Percentiles rank a stretch among this genome's conserved stretches.
Evolutionary conservation across 148 eudicot species (phyloP).

Genomic region (Camellia granthamiana): DNA sequence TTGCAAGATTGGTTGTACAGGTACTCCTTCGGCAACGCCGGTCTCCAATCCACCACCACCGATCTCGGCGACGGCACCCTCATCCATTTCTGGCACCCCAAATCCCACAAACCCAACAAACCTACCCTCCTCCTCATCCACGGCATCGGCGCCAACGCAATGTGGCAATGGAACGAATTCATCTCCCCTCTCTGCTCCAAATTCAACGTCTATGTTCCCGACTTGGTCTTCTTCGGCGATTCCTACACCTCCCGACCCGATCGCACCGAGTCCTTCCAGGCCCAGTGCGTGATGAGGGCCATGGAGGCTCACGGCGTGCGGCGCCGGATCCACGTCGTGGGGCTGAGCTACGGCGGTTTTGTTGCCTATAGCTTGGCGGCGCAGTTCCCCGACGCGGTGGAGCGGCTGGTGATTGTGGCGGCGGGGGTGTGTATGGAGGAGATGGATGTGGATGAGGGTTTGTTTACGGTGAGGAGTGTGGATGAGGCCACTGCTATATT

Average conservation of each 20-base stretch:
- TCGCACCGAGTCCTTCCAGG: constrained; percentile 53
- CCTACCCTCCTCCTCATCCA: constrained; percentile 43
- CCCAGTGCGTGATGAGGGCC: constrained; percentile 35
- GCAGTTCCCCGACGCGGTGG: constrained; percentile 39
- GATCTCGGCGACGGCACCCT: constrained; percentile 43
- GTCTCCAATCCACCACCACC: constrained; percentile 32
- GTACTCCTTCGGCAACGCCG: constrained; percentile 34
- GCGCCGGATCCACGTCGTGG: constrained; percentile 36
- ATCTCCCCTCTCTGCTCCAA: constrained; percentile 17
- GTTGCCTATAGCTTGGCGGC: constrained; percentile 58
- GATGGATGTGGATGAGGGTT: constrained; percentile 41
- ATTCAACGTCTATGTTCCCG: constrained; percentile 58
- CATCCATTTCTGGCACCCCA: constrained; percentile 61
- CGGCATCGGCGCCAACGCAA: constrained; percentile 59
- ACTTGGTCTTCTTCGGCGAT: constrained; percentile 53
- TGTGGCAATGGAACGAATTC: constrained; percentile 66
- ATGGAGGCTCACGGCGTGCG: constrained; percentile 33
- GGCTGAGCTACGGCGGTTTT: constrained; percentile 64
- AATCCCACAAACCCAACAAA: constrained; percentile 21
- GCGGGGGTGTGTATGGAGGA: constrained; percentile 55
- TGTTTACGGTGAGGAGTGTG: constrained; percentile 41
- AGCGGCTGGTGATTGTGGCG: constrained; percentile 38
- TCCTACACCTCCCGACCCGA: constrained; percentile 47
- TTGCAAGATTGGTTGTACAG: constrained; percentile 31
- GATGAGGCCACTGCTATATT: constrained; percentile 41